phyloP scores from a whole-genome alignment of 2,329 filamentous ascomycete species.

The Metarhizium guizhouense region DNA sequence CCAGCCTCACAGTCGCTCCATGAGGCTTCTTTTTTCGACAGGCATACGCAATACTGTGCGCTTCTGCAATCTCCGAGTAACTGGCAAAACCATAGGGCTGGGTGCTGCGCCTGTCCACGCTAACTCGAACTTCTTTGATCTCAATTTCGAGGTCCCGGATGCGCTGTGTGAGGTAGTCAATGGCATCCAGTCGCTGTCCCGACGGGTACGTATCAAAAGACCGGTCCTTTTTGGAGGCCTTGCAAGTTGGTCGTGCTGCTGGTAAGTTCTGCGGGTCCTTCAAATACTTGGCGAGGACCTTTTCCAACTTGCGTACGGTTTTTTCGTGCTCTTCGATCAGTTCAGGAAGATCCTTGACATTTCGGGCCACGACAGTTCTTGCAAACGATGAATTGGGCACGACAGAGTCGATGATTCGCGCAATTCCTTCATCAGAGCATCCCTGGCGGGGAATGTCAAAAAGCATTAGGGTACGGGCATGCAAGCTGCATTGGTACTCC shows the following conservation, averaged over 20 bases:
- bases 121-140: conserved; percentile 73
- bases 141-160: conserved; percentile 76
- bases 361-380: conserved; percentile 75
- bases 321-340: conserved; percentile 78
- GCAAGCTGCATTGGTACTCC: conserved; percentile 82
- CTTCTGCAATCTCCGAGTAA: conserved; percentile 79
- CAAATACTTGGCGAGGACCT: conserved; percentile 78
- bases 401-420: conserved; percentile 71
- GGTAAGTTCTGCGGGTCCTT: conserved; percentile 79
- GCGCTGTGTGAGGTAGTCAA: conserved; percentile 81
- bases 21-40: conserved; percentile 73
- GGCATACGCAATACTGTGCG: conserved; percentile 78
- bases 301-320: conserved; percentile 73
- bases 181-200: conserved; percentile 78
- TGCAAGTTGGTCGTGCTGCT: conserved; percentile 65
- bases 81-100: conserved; percentile 93
- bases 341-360: conserved; percentile 81
- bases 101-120: conserved; percentile 78
- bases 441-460: conserved; percentile 75
- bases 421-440: conserved; percentile 77
- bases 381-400: conserved; percentile 72
- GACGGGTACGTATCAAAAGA: conserved; percentile 54
- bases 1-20: conserved; percentile 67
- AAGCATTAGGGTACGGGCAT: conserved; percentile 65
- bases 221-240: conserved; percentile 70